phyloP scores from a whole-genome alignment of 805 yeast species.

The Lipomyces kockii region DNA sequence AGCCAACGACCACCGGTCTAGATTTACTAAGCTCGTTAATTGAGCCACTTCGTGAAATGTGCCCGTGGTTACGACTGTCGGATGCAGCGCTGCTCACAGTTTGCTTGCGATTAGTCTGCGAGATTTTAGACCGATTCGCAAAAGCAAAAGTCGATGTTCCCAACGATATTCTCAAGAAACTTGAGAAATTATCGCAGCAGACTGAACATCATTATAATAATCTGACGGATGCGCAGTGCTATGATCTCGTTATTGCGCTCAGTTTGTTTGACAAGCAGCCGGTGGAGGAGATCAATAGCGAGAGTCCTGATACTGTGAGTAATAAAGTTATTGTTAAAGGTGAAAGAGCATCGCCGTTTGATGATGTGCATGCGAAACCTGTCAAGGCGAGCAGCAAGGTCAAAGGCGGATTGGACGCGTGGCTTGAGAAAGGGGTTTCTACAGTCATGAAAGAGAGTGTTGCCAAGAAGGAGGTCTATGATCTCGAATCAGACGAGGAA shows the following conservation, averaged over 20 bases:
- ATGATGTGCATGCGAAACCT: neutral
- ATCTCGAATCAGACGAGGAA: constrained; percentile 31
- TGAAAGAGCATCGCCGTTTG: neutral
- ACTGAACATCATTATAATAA: constrained; percentile 70
- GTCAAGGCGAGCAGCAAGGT: neutral
- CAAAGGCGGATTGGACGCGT: constrained; percentile 19
- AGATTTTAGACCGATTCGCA: constrained; percentile 66
- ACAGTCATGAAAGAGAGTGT: neutral
- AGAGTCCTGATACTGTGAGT: neutral
- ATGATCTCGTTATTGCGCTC: constrained; percentile 54
- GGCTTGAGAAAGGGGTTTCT: constrained; percentile 18
- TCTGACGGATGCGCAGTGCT: constrained; percentile 67
- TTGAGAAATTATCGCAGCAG: constrained; percentile 47
- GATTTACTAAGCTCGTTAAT: constrained; percentile 59
- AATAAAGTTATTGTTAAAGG: neutral
- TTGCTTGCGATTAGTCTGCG: constrained; percentile 72
- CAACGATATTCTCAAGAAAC: constrained; percentile 56
- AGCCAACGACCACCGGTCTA: constrained; percentile 14
- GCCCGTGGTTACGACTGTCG: constrained; percentile 81
- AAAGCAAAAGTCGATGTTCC: constrained; percentile 59
- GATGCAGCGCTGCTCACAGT: constrained; percentile 73
- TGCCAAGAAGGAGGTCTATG: neutral
- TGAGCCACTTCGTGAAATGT: constrained; percentile 66
- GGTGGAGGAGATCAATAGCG: neutral
- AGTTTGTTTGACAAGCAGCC: constrained; percentile 15